phyloP scores from a whole-genome alignment of 371 early-diverging fungal species.

The Mucor plumbeus region DNA sequence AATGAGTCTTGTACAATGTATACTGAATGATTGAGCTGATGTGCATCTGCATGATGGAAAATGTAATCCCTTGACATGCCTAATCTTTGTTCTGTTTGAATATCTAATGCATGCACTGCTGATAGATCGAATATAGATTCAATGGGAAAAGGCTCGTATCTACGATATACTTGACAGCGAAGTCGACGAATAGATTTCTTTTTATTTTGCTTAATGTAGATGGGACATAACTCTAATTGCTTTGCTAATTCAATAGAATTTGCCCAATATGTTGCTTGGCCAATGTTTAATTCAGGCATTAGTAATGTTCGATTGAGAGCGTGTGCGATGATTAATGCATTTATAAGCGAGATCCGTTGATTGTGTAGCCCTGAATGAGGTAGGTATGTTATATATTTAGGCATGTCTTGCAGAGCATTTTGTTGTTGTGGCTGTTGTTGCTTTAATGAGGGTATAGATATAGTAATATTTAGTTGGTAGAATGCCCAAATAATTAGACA shows the following conservation, averaged over 20 bases:
- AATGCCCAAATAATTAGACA: background rate
- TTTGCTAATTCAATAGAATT: conserved; percentile 12
- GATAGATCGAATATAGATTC: conserved; percentile 40
- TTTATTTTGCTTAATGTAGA: conserved; percentile 20
- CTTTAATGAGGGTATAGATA: background rate
- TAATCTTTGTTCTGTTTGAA: background rate
- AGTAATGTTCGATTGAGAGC: conserved; percentile 61
- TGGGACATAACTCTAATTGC: background rate
- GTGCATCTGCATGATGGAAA: background rate
- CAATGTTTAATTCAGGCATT: conserved; percentile 53
- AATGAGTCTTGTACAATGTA: conserved; percentile 25
- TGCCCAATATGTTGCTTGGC: conserved; percentile 42
- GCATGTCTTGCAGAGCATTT: background rate
- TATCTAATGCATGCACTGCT: conserved; percentile 3
- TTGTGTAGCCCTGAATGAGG: conserved; percentile 70
- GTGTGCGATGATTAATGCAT: conserved; percentile 60
- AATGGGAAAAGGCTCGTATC: conserved; percentile 39
- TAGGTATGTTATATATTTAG: conserved; percentile 54
- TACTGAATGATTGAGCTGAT: conserved; percentile 14
- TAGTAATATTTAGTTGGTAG: background rate
- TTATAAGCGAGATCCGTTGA: conserved; percentile 60
- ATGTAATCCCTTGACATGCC: conserved; percentile 4
- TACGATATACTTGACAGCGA: conserved; percentile 25
- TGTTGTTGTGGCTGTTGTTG: background rate
- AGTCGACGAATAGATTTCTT: background rate